Evolutionary conservation across 1,139 yeast genomes (phyloP).

Genomic region (Kodamaea derodonti): DNA sequence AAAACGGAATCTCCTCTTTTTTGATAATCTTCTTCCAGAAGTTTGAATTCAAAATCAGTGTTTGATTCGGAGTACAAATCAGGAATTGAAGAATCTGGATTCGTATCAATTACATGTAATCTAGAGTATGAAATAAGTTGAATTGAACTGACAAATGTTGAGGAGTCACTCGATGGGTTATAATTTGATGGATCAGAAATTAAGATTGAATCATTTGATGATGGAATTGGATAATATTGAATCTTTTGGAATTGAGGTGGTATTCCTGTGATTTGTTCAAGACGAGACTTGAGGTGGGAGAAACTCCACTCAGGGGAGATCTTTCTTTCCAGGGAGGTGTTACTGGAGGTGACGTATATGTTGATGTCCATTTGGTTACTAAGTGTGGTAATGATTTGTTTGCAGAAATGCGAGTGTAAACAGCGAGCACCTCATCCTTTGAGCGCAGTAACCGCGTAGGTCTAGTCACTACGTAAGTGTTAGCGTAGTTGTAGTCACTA

Average conservation of each 20-base stretch:
- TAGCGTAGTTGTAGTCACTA: too few species aligned
- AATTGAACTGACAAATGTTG: conserved; percentile 16
- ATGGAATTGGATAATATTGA: conserved; percentile 42
- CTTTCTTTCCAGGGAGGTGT: conserved; percentile 69
- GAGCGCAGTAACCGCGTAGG: too few species aligned
- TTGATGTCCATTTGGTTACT: conserved; percentile 16
- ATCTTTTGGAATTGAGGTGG: conserved; percentile 58
- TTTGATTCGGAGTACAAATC: conserved; percentile 32
- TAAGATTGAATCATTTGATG: conserved; percentile 31
- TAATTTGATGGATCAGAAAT: conserved; percentile 19
- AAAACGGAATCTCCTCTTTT: conserved; percentile 59
- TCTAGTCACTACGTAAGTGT: too few species aligned
- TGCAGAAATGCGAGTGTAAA: too few species aligned
- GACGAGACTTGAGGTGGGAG: conserved; percentile 48
- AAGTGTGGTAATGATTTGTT: too few species aligned
- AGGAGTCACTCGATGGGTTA: conserved; percentile 14
- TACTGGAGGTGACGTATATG: conserved; percentile 58
- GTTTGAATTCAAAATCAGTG: conserved; percentile 41
- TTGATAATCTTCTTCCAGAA: conserved; percentile 68
- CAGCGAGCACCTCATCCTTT: too few species aligned
- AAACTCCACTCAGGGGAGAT: conserved; percentile 64
- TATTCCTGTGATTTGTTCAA: conserved; percentile 79
- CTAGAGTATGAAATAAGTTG: conserved; percentile 37
- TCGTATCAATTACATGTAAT: conserved; percentile 51
- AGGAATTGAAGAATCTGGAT: conserved; percentile 46